Conservation (phyloP, 2,329 filamentous ascomycete species). For the Macroventuria anomochaeta region DNA sequence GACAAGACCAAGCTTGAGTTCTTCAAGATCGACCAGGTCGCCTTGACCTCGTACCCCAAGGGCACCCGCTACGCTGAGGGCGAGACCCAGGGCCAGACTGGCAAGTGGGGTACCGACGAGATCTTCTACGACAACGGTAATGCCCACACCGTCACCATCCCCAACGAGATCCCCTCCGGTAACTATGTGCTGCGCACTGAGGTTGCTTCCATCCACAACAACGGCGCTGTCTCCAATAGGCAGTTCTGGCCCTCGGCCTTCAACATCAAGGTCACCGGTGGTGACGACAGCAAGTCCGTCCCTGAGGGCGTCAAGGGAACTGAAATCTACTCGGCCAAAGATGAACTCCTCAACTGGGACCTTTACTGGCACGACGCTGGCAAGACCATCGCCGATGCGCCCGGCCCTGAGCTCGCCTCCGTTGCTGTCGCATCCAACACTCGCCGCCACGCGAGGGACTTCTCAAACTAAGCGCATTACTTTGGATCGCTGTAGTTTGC, state of each 20-base stretch:
- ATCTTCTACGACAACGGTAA: conserved; percentile 47
- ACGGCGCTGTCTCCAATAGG: conserved; percentile 37
- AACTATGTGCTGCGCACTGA: conserved; percentile 48
- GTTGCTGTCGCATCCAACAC: conserved; percentile 19
- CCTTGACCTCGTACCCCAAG: conserved; percentile 36
- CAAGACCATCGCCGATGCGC: conserved; percentile 29
- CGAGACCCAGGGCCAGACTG: conserved; percentile 28
- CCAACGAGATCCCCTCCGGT: conserved; percentile 39
- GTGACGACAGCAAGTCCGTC: conserved; percentile 31
- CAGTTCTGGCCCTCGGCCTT: conserved; percentile 48
- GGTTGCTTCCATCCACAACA: conserved; percentile 46
- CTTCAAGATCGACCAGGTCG: conserved; percentile 45
- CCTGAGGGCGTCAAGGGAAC: conserved; percentile 41
- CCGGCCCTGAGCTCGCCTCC: conserved; percentile 33
- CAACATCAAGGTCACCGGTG: conserved; percentile 44
- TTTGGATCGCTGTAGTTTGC: neutral
- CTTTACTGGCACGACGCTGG: conserved; percentile 41
- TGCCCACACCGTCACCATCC: conserved; percentile 41
- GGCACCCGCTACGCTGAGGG: conserved; percentile 36
- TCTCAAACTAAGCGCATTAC: conserved; percentile 27
- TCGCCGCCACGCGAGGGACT: conserved; percentile 37
- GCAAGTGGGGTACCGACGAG: conserved; percentile 43
- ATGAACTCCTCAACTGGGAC: conserved; percentile 38
- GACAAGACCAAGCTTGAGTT: conserved; percentile 40
- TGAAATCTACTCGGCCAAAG: conserved; percentile 36